phyloP scores from a whole-genome alignment of 2,329 filamentous ascomycete species.

The Beauveria medogensis region DNA sequence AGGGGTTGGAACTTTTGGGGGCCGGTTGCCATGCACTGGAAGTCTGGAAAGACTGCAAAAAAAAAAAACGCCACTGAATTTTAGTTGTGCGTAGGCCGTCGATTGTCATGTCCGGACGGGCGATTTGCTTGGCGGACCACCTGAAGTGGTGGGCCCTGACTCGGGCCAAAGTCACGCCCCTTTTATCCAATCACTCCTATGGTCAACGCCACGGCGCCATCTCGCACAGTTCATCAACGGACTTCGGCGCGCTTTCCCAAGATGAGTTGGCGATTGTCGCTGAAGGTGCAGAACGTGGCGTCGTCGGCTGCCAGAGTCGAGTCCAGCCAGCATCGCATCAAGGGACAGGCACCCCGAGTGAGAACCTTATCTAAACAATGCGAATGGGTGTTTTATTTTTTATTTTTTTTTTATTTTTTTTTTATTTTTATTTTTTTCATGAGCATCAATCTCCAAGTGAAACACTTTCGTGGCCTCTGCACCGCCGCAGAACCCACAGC shows the following conservation, averaged over 20 bases:
- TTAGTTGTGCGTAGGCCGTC: neutral
- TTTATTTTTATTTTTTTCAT: neutral
- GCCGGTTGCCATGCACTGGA: neutral
- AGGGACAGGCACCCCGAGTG: neutral
- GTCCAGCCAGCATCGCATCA: neutral
- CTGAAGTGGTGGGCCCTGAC: neutral
- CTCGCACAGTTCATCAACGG: neutral
- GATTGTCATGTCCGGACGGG: constrained; percentile 5
- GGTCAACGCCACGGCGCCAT: too few relatives aligned
- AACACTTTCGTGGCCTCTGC: constrained; percentile 9
- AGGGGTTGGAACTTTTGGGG: neutral
- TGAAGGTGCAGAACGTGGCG: too few relatives aligned
- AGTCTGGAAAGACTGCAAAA: neutral
- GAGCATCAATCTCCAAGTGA: constrained; percentile 7
- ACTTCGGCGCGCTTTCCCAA: neutral
- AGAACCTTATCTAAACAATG: neutral
- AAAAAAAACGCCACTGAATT: neutral
- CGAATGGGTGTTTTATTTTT: neutral
- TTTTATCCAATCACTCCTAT: neutral
- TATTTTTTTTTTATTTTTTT: neutral
- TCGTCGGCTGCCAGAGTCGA: too few relatives aligned
- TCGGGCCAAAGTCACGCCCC: neutral
- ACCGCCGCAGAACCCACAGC: constrained; percentile 6
- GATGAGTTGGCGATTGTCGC: neutral
- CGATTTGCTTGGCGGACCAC: constrained; percentile 6